Conservation (phyloP, 73 alveolate species). For the Paramecium octaurelia region DNA sequence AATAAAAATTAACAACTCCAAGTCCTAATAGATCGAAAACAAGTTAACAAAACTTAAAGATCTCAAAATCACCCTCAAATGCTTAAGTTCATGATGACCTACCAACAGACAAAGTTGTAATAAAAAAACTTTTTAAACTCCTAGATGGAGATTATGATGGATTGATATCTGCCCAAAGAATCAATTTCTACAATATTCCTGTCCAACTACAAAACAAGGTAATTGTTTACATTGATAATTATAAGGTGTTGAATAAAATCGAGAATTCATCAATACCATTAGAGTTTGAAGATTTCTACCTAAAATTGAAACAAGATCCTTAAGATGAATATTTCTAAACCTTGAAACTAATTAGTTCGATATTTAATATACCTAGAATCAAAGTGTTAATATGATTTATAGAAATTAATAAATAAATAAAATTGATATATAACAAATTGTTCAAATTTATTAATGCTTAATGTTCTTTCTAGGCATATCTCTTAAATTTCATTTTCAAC, state of each 20-base stretch:
- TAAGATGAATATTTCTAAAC: neutral
- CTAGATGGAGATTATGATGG: conserved; percentile 35
- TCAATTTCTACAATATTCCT: neutral
- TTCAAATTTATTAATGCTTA: neutral
- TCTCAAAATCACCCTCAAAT: neutral
- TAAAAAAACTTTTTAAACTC: neutral
- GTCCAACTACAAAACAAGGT: neutral
- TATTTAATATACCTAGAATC: neutral
- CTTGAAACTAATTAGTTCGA: neutral
- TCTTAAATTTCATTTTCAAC: neutral
- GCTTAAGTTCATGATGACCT: neutral
- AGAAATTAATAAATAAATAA: neutral
- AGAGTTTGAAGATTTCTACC: neutral
- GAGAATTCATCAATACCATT: neutral
- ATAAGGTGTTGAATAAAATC: neutral
- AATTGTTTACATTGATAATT: neutral
- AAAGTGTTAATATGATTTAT: conserved; percentile 16
- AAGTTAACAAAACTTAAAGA: neutral
- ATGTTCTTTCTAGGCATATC: too few relatives aligned
- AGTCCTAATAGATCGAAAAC: neutral
- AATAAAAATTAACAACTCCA: neutral
- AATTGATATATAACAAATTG: neutral
- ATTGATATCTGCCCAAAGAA: neutral
- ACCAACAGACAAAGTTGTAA: neutral
- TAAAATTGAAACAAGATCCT: neutral